Evolutionary conservation across 169 alveolate species (phyloP), one percentile per base, ranked within the genome.

Genomic region (Eimeria acervulina): DNA sequence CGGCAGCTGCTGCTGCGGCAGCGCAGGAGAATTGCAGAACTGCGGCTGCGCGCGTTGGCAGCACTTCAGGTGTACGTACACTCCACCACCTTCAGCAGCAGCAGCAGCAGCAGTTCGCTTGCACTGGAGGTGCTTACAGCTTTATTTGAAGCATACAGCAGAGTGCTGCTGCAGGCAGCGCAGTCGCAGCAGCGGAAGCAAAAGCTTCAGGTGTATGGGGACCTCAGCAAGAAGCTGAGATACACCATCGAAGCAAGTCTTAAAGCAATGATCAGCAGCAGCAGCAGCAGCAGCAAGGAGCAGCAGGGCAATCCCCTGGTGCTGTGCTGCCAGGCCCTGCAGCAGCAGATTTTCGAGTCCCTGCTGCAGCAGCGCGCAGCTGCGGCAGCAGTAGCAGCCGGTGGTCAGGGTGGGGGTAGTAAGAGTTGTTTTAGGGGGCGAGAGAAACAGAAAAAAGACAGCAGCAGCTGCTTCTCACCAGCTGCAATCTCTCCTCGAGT

Each of bases 21-120:
- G 31, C 55, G 61, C 8, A 47, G 13, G 61, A 47, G 61, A 13
- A 36, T 40, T 8, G 61, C 61, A 23, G 88, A 78, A 52, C 4
- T 78, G 61, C 88, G 88, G 17, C 61, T 78, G 31, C 8, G 88
- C 36, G 88, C 88, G 12, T 36, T 78, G 61, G 3, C 88, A 28
- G 88, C 88, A 15, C 88, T 78, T 42, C 63, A 78, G 61, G 88
- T 78, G 88, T 78, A 78, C 88, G 31, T 78, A 21, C 66, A 78
- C 33, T 72, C 44, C 44, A 21, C 26, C 44, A 72, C 44, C 44
- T 17, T n/a, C 83, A 72, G 47, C 83, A 72, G 83, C 83, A 72
- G 83, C 83, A 21, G 83, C 83, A 10, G 74, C 74, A 10, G 74
- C 74, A 10, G 74, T 23, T 23, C 63, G 8, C 63, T 78, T 2